A percentile compares a stretch with the other conserved stretches of the same genome.
Conservation (phyloP, 768 basidiomycete species). For the Tulasnella sp. region DNA sequence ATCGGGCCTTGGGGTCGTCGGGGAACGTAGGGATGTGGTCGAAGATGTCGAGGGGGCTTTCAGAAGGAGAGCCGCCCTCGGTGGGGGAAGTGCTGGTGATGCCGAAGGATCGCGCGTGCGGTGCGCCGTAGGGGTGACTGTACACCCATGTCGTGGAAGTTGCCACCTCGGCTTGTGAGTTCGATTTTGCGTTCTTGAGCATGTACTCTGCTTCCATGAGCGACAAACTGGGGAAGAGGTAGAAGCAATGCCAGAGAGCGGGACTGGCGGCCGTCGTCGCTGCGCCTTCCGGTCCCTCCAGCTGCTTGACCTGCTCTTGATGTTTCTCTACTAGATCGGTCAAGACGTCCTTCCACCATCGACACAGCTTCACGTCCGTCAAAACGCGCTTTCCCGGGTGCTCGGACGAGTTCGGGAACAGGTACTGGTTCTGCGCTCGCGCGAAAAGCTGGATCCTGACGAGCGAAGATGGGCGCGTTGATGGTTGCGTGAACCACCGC, state of each 20-base stretch:
- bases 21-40: constrained; percentile 83
- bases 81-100: constrained; percentile 47
- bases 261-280: neutral
- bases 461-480: constrained; percentile 58
- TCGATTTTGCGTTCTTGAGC: constrained; percentile 42
- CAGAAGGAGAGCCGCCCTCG: constrained; percentile 41
- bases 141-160: constrained; percentile 57
- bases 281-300: neutral
- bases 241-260: constrained; percentile 41
- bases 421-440: constrained; percentile 82
- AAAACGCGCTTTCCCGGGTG: constrained; percentile 66
- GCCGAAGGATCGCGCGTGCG: constrained; percentile 37
- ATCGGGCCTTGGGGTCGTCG: constrained; percentile 95
- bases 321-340: constrained; percentile 39
- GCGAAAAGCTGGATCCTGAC: constrained; percentile 89
- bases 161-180: constrained; percentile 24
- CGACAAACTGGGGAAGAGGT: constrained; percentile 65
- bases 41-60: constrained; percentile 44
- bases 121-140: constrained; percentile 62
- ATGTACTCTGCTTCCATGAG: constrained; percentile 62
- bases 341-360: constrained; percentile 87
- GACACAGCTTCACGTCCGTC: constrained; percentile 73
- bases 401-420: constrained; percentile 85
- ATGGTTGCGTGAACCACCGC: constrained; percentile 55
- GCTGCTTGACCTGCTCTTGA: neutral